Base-by-base conservation (phyloP, 495 filamentous ascomycete species). In the Letharia lupina region DNA sequence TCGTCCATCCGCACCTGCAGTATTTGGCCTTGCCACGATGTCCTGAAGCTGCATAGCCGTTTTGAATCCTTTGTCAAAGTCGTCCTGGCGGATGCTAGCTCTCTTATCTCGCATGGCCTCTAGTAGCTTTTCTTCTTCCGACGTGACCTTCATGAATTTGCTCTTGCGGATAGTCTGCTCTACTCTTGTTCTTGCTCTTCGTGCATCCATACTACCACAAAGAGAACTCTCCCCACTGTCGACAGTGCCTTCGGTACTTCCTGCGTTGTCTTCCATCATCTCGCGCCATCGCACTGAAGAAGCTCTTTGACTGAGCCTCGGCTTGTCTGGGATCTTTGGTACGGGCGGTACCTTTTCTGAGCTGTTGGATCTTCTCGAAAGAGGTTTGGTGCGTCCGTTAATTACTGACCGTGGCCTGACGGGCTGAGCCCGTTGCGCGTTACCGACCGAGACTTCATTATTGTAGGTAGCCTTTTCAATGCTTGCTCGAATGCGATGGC, bases 131-230 rank as follows among this genome's bases (percentile, higher is more conserved):
- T 91, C 88, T 73, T 96, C 92, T 75, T 96, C 90, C 61, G 85
- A 81, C 0, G 91, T 96, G 60, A 96, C 91, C 1, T 89, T 87
- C 84, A 96, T 94, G 48, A 94, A 79, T 47, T 87, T 86, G 61
- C 84, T 87, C 18, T 65, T 63, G 31, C 65, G 67, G 16, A 58
- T 60, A 35, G 37, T 57, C 16, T 47, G 47, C 11, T 56, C 66
- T 40, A 54, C 54, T 33, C 65, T 64, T 18, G 39, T 45, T 18
- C 63, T 57, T 31, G 63, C 37, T 33, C 57, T 45, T 23, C 37
- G 64, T 28, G 47, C 58, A 20, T 64, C 41, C 2, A 60, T 66
- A 35, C 68, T 61, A 11, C 63, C 52, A 33, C n/a, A 63, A 33
- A 65, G 33, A 40, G 63, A 66, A 40, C 62, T 54, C 11, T 63